These are phyloP conservation scores for Phaseolus lunatus DNA, from an alignment of 306 rosid species.

Conservation along the genomic window DNA sequence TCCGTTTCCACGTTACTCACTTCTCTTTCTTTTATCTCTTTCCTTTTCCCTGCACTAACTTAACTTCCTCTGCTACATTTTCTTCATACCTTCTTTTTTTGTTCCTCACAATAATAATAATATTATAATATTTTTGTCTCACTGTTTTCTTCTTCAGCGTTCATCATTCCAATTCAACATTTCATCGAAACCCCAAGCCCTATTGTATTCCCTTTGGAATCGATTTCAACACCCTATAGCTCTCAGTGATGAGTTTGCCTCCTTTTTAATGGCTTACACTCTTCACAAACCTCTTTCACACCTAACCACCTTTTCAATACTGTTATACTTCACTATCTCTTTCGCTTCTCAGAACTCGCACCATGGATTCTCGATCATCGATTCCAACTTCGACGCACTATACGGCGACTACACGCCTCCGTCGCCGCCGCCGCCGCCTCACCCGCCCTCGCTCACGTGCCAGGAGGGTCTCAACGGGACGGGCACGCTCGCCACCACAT, in stretches of 20 bases:
- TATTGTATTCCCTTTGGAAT: neutral
- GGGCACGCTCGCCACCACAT: constrained; percentile 69
- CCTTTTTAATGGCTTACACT: constrained; percentile 65
- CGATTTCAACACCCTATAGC: neutral
- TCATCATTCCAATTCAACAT: constrained; percentile 2
- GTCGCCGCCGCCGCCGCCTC: constrained; percentile 89
- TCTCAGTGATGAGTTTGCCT: constrained; percentile 52
- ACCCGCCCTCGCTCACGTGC: constrained; percentile 81
- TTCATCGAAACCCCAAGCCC: constrained; percentile 30
- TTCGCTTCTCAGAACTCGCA: constrained; percentile 22
- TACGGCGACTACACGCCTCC: constrained; percentile 86
- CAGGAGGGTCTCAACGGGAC: constrained; percentile 66
- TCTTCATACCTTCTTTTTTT: neutral
- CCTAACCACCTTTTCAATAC: constrained; percentile 35
- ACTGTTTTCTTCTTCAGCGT: constrained; percentile 16
- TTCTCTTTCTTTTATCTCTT: neutral
- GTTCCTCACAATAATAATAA: neutral
- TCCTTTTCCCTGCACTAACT: constrained; percentile 3
- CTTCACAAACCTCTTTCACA: constrained; percentile 41
- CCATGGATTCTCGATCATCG: constrained; percentile 65
- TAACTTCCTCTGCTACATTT: constrained; percentile 3
- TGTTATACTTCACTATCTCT: constrained; percentile 25
- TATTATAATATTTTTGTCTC: neutral
- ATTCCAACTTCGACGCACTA: constrained; percentile 53
- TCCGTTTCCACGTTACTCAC: neutral